A percentile compares a stretch with the other conserved stretches of the same genome.
Conservation (phyloP, 2,329 filamentous ascomycete species). For the Penicillium brasilianum region DNA sequence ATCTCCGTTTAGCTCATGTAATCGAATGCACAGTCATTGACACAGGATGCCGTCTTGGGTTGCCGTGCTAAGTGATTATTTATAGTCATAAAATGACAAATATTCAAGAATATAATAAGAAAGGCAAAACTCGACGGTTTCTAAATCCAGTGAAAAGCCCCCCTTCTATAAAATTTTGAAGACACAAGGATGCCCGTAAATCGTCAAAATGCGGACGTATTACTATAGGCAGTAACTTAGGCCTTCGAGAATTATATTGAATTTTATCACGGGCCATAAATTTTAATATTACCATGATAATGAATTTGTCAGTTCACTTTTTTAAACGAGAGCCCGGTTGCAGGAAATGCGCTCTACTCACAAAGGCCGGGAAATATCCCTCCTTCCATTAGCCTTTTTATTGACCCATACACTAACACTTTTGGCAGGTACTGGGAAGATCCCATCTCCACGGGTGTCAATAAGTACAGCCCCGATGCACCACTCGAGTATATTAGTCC, state of each 20-base stretch:
- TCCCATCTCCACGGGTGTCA: conserved; percentile 62
- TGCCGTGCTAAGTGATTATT: background rate
- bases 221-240: background rate
- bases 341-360: conserved; percentile 34
- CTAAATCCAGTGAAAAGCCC: background rate
- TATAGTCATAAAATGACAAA: background rate
- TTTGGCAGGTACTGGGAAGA: conserved; percentile 60
- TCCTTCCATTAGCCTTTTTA: conserved; percentile 58
- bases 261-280: conserved; percentile 9
- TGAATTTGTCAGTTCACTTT: background rate
- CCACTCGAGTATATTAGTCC: conserved; percentile 67
- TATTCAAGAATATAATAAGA: background rate
- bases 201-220: background rate
- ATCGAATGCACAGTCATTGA: background rate
- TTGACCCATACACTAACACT: conserved; percentile 69
- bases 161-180: background rate
- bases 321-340: background rate
- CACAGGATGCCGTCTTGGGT: background rate
- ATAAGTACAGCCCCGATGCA: conserved; percentile 62
- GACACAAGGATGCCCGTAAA: background rate
- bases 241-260: background rate
- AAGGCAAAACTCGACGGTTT: background rate
- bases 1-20: background rate
- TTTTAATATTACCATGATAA: conserved; percentile 21
- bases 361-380: conserved; percentile 50